Evolutionary conservation across 2,329 filamentous ascomycete genomes (phyloP), one percentile per base, ranked within the genome.

Genomic region (Stachybotrys chartarum): DNA sequence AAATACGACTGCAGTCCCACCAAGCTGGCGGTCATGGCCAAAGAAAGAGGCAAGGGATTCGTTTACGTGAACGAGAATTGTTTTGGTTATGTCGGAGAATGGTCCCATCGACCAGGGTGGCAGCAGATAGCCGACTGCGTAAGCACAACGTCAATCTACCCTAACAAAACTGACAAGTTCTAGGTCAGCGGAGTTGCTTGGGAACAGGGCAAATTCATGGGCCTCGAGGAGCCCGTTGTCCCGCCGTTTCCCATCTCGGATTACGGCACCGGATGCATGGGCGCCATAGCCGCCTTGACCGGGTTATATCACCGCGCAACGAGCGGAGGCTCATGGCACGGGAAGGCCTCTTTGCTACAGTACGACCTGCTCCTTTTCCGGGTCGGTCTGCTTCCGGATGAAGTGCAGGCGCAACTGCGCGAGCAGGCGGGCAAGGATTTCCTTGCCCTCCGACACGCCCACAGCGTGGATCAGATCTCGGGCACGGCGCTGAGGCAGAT

Each of bases 251-350:
- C 81, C 32, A 83, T 84, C 60, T 82, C 78, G 24, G 81, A 82
- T 70, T 90, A 90, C 62, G 86, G 86, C 45, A 89, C 86, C 1
- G 87, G 86, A 32, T 88, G 84, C 64, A 85, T 88, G 72, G 87
- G 86, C 4, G 83, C 84, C 49, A 84, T 87, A 60, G 83, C 85
- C 4, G 85, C 85, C 0, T 67, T 90, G 42, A 77, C 78, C 0
- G 86, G 85, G 1, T 74, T 90, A 8, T 84, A 83, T 62, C 78
- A 80, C 61, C 78, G 87, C 35, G 81, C 85, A 0, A 83, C 78
- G 8, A 68, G 72, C 12, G 86, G 86, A 17, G 86, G 86, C 1
- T 87, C 83, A 1, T 88, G 85, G 75, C 75, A 84, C 56, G 85
- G 85, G 51, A 82, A 79, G 53, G 82, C 79, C 0, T 86, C 83